Evolutionary conservation across 2,329 filamentous ascomycete species (phyloP), one percentile per base, ranked within the genome.

Genomic region (Diaporthe ampelina): DNA sequence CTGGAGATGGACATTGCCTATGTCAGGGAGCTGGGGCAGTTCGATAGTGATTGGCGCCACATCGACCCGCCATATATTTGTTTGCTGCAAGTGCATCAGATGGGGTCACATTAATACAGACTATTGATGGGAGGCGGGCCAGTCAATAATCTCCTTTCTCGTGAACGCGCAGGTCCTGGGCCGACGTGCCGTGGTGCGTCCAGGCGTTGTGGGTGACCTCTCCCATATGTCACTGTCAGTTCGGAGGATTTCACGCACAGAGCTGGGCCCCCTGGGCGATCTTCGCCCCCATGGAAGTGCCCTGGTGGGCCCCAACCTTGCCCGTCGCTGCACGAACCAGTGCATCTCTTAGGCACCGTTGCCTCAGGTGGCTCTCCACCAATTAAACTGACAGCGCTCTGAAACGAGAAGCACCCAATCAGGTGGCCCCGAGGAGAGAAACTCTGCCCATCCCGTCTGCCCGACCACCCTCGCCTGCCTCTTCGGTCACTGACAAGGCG

Each of bases 341-440:
- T 67, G 71, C 59, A 52, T 52, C 35, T 69, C 43, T 32, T 32
- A 9, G 57, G 69, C 58, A 72, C 70, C 70, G 57, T 52, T 72
- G 70, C 70, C 59, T 72, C 70, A 72, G 70, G 70, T 72, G 70
- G 70, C 57, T 54, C 57, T 70, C 59, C 56, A 52, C 65, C 72
- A 74, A 69, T 69, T 54, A 74, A 74, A 70, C 72, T 70, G 65
- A 74, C 65, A 70, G 50, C 72, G 65, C 40, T 63, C 72, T 75
- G 73, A 75, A 75, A 75, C 73, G 61, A 59, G 21, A 54, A 29
- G 11, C n/a, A 43, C 37, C 73, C 73, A 73, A 75, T 75, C 73
- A 75, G 13, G 50, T 26, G 21, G 69, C 70, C n/a, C 29, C 32
- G 50, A 43, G 57, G 13, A 68, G 63, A 68, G 48, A 54, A 54